Evolutionary conservation across 2,329 filamentous ascomycete genomes (phyloP).

Genomic region (Arthrobotrys iridis): DNA sequence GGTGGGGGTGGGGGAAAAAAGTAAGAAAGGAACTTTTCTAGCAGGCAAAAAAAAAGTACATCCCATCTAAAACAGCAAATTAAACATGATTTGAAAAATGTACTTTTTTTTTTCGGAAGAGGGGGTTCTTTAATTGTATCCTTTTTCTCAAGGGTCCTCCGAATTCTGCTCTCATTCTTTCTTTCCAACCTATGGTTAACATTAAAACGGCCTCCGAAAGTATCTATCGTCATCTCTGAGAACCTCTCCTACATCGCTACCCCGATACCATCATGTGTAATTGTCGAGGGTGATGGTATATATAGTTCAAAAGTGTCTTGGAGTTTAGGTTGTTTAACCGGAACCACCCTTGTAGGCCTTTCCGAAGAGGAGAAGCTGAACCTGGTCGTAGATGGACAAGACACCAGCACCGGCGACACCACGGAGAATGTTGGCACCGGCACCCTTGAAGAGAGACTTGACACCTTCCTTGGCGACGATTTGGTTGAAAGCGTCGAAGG

Average conservation of each 20-base stretch:
- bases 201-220: constrained; percentile 34
- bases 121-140: constrained; percentile 33
- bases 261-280: constrained; percentile 47
- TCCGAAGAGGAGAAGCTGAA: constrained; percentile 98
- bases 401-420: constrained; percentile 99
- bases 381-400: constrained; percentile 99
- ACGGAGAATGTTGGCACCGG: constrained; percentile 99
- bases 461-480: constrained; percentile 98
- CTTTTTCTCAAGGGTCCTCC: constrained; percentile 22
- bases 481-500: constrained; percentile 92
- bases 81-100: constrained; percentile 52
- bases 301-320: constrained; percentile 23
- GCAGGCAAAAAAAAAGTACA: constrained; percentile 51
- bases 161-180: constrained; percentile 37
- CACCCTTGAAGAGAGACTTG: constrained; percentile 99
- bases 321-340: constrained; percentile 56
- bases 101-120: constrained; percentile 50
- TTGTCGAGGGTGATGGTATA: constrained; percentile 51
- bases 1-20: constrained; percentile 6
- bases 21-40: constrained; percentile 46
- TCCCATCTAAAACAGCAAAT: constrained; percentile 54
- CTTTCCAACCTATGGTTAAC: constrained; percentile 44
- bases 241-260: constrained; percentile 27
- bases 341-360: constrained; percentile 86
- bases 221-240: constrained; percentile 45